Evolutionary conservation across 2,329 filamentous ascomycete genomes (phyloP).

Genomic region (Claviceps arundinis): DNA sequence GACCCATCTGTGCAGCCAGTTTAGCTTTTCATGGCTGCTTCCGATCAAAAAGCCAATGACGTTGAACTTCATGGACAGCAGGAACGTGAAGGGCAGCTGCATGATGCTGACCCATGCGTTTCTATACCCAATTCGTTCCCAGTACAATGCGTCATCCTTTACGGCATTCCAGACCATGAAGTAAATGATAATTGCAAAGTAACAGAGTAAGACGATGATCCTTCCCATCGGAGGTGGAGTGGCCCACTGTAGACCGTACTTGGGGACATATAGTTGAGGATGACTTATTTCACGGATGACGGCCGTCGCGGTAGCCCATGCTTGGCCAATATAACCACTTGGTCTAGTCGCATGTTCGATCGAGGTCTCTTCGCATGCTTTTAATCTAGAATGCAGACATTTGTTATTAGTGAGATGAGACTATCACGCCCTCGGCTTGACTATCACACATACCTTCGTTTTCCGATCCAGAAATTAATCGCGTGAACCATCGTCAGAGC

Average conservation of each 20-base stretch:
- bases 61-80: conserved; percentile 47
- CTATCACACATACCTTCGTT: conserved; percentile 22
- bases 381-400: conserved; percentile 25
- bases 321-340: conserved; percentile 28
- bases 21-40: conserved; percentile 53
- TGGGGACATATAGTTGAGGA: conserved; percentile 37
- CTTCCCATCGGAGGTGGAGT: conserved; percentile 47
- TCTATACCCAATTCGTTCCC: conserved; percentile 53
- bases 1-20: conserved; percentile 63
- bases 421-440: neutral
- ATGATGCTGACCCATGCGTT: conserved; percentile 54
- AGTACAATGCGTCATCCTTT: conserved; percentile 40
- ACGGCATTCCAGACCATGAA: conserved; percentile 40
- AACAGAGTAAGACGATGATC: conserved; percentile 36
- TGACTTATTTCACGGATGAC: conserved; percentile 42
- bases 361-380: conserved; percentile 28
- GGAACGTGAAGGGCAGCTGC: conserved; percentile 50
- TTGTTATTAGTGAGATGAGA: neutral
- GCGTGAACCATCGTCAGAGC: conserved; percentile 26
- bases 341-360: conserved; percentile 39
- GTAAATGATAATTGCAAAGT: conserved; percentile 46
- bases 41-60: conserved; percentile 48
- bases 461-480: conserved; percentile 29
- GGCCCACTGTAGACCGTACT: conserved; percentile 37
- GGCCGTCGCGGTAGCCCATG: conserved; percentile 47